A percentile compares a stretch with the other conserved stretches of the same genome.
phyloP scores from a whole-genome alignment of 169 alveolate genomes.

The Cryptosporidium baileyi region DNA sequence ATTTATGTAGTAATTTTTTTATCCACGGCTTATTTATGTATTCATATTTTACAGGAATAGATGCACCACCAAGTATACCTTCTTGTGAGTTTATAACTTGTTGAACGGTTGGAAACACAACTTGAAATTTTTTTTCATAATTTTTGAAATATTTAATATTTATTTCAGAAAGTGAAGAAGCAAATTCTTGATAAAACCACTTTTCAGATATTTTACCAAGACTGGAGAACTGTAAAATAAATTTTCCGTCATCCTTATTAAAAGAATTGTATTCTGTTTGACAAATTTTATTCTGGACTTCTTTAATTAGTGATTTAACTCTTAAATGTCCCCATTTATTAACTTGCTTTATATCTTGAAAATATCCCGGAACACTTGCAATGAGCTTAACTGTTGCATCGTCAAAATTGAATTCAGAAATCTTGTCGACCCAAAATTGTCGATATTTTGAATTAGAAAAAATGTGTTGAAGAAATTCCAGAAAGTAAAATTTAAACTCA shows the following conservation, averaged over 20 bases:
- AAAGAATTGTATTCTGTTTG: background rate
- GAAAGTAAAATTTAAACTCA: slow-evolving; percentile 11
- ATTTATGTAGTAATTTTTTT: background rate
- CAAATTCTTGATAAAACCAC: slow-evolving; percentile 37
- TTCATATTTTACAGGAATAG: slow-evolving; percentile 33
- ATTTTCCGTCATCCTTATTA: background rate
- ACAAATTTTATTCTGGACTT: background rate
- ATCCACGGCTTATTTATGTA: slow-evolving; percentile 56
- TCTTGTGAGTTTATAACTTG: slow-evolving; percentile 19
- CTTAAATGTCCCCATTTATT: slow-evolving; percentile 52
- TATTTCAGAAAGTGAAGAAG: background rate
- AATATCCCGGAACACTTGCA: slow-evolving; percentile 63
- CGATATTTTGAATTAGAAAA: background rate
- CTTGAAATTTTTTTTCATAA: background rate
- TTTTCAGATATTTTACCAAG: slow-evolving; percentile 46
- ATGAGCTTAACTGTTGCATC: slow-evolving; percentile 29
- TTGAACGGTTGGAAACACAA: slow-evolving; percentile 36
- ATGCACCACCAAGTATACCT: slow-evolving; percentile 41
- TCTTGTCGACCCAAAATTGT: background rate
- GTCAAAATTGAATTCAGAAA: slow-evolving; percentile 3
- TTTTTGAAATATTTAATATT: too few relatives aligned
- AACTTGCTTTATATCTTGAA: background rate
- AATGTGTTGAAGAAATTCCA: background rate
- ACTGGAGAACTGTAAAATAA: slow-evolving; percentile 38
- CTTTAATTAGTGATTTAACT: slow-evolving; percentile 1